These are phyloP conservation scores for Chondrostereum purpureum DNA, from an alignment of 1,284 basidiomycete species.

Conservation along the genomic window DNA sequence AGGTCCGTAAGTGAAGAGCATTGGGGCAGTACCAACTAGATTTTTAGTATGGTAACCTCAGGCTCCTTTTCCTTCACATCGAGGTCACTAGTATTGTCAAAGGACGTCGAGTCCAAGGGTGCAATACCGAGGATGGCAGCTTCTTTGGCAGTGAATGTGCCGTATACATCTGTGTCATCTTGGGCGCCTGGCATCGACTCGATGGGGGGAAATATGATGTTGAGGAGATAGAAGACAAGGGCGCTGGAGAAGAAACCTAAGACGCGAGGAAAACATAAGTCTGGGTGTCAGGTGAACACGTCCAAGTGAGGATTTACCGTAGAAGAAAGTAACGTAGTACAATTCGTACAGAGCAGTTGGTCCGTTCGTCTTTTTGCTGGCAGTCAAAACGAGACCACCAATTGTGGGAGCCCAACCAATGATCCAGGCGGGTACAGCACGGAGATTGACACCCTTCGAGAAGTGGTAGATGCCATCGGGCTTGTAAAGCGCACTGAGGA, in stretches of 20 bases:
- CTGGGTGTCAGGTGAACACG: not conserved
- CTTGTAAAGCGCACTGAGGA: conserved; percentile 9
- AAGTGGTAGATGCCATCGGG: conserved; percentile 10
- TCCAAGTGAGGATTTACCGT: conserved; percentile 6
- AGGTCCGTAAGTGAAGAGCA: too few species aligned
- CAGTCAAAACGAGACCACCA: conserved; percentile 11
- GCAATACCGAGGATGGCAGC: conserved; percentile 3
- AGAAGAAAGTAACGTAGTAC: conserved; percentile 15
- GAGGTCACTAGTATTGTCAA: not conserved
- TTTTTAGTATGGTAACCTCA: too few species aligned
- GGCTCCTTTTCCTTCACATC: conserved; percentile 1
- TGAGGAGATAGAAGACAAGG: conserved; percentile 11
- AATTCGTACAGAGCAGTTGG: conserved; percentile 12
- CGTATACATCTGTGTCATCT: conserved; percentile 12
- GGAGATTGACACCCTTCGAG: conserved; percentile 10
- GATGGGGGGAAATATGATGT: conserved; percentile 10
- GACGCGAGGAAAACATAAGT: not conserved
- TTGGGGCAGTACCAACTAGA: too few species aligned
- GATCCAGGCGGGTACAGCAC: conserved; percentile 13
- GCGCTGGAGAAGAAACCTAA: conserved; percentile 10
- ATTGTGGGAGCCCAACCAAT: conserved; percentile 15
- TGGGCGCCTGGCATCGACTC: conserved; percentile 5
- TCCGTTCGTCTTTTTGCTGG: not conserved
- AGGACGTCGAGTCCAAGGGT: not conserved
- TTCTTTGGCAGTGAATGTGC: conserved; percentile 12